These are phyloP conservation scores for Platanus orientalis DNA, from an alignment of 164 flowering plant species.

Conservation along the genomic window DNA sequence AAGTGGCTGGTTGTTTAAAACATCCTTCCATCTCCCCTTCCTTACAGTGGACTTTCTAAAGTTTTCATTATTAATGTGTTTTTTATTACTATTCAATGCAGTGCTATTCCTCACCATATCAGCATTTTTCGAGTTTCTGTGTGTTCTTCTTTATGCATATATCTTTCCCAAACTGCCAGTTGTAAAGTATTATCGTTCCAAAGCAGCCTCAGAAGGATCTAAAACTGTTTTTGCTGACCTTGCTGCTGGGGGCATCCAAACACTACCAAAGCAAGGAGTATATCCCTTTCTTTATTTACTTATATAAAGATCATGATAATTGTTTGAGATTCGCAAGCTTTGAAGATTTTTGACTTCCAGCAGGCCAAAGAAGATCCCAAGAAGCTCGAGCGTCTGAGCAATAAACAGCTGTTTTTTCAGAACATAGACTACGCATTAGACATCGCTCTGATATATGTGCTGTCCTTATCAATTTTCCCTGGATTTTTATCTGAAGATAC, in stretches of 20 bases:
- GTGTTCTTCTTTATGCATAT: constrained; percentile 20
- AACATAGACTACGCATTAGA: constrained; percentile 45
- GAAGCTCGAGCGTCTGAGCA: constrained; percentile 27
- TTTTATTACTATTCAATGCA: not conserved
- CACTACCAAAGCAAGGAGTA: constrained; percentile 13
- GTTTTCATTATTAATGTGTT: no score
- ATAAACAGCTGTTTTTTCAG: constrained; percentile 36
- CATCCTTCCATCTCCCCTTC: no score
- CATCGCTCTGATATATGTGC: constrained; percentile 44
- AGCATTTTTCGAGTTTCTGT: constrained; percentile 17
- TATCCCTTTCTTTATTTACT: not conserved
- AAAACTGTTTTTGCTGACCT: constrained; percentile 23
- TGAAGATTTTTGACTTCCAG: not conserved
- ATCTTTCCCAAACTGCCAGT: constrained; percentile 22
- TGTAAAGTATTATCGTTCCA: constrained; percentile 18
- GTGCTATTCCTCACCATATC: constrained; percentile 19
- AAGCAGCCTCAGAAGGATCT: constrained; percentile 24
- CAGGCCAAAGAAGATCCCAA: constrained; percentile 18
- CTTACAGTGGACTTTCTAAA: no score
- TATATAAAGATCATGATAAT: not conserved
- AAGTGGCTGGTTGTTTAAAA: no score
- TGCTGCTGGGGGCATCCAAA: constrained; percentile 20
- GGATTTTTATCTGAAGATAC: constrained; percentile 61
- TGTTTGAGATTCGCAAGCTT: no score
- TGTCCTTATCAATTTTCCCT: constrained; percentile 59